Conservation (phyloP, 1,284 basidiomycete genomes). For the Athelia psychrophila region DNA sequence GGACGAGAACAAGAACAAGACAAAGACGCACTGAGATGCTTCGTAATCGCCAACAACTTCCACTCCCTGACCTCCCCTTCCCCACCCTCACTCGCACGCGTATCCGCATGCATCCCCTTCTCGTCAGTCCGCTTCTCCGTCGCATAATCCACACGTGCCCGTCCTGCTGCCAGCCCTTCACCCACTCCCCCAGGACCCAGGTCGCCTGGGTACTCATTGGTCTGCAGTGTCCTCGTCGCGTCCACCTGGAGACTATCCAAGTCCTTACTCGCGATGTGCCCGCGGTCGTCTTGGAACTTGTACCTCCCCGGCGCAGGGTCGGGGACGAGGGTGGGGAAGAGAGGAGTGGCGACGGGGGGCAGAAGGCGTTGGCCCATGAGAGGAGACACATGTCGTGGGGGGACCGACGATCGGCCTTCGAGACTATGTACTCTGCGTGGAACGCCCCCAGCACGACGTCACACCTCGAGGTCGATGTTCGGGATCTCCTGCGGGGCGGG, state of each 20-base stretch:
- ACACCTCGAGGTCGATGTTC: slow-evolving; percentile 60
- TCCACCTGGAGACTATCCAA: neutral
- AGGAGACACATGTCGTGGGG: slow-evolving; percentile 75
- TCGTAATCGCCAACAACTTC: neutral
- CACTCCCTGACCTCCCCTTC: neutral
- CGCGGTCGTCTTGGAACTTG: neutral
- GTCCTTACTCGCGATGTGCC: neutral
- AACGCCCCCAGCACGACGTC: slow-evolving; percentile 71
- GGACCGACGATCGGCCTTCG: slow-evolving; percentile 65
- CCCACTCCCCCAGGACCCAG: too few species aligned
- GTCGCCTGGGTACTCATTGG: neutral
- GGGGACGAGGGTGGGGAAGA: neutral
- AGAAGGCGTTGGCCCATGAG: slow-evolving; percentile 57
- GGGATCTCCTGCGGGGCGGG: slow-evolving; percentile 57
- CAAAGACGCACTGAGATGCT: neutral
- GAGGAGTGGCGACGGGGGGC: slow-evolving; percentile 51
- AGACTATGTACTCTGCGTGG: slow-evolving; percentile 76
- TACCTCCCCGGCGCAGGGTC: neutral
- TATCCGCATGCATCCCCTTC: neutral
- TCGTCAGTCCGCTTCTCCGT: neutral
- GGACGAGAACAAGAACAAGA: neutral
- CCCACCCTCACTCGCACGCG: neutral
- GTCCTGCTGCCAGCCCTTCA: too few species aligned
- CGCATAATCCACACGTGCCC: too few species aligned
- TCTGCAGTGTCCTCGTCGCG: neutral